These are phyloP conservation scores for Crucihimalaya himalaica DNA, from an alignment of 345 rosid species.

Conservation along the genomic window DNA sequence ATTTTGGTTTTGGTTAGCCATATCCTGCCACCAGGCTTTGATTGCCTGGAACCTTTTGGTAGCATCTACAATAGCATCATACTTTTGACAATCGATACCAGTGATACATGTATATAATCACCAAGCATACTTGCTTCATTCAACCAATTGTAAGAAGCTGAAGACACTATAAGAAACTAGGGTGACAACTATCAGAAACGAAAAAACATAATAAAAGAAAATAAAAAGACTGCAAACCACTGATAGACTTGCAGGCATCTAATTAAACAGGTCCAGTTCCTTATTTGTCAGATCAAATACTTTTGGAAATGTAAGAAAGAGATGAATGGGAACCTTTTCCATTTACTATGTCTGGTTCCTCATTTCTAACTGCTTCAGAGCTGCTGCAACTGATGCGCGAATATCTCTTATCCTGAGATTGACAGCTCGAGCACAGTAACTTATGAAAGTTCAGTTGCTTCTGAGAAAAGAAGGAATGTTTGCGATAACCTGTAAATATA, in stretches of 20 bases:
- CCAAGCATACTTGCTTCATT: conserved; percentile 7
- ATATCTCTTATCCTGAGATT: conserved; percentile 57
- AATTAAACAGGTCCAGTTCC: neutral
- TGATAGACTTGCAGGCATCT: conserved; percentile 12
- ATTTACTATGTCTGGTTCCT: conserved; percentile 40
- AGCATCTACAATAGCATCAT: conserved; percentile 55
- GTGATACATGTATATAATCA: neutral
- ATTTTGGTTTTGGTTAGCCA: conserved; percentile 60
- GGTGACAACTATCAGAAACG: neutral
- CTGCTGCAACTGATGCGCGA: conserved; percentile 37
- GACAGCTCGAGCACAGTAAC: conserved; percentile 72
- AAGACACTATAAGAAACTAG: conserved; percentile 8
- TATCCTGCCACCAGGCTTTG: conserved; percentile 92
- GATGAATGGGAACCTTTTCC: conserved; percentile 52
- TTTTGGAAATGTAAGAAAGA: neutral
- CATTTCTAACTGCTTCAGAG: conserved; percentile 35
- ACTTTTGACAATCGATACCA: conserved; percentile 19
- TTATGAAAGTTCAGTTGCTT: conserved; percentile 87
- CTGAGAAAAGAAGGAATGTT: conserved; percentile 43
- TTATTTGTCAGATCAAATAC: neutral
- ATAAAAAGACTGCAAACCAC: neutral
- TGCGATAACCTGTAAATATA: conserved; percentile 13
- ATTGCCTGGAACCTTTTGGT: conserved; percentile 71
- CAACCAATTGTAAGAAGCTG: conserved; percentile 15
- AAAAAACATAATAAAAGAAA: neutral